Percentiles rank a stretch among this genome's conserved stretches.
phyloP scores from a whole-genome alignment of 805 yeast species.

The Brettanomyces bruxellensis region DNA sequence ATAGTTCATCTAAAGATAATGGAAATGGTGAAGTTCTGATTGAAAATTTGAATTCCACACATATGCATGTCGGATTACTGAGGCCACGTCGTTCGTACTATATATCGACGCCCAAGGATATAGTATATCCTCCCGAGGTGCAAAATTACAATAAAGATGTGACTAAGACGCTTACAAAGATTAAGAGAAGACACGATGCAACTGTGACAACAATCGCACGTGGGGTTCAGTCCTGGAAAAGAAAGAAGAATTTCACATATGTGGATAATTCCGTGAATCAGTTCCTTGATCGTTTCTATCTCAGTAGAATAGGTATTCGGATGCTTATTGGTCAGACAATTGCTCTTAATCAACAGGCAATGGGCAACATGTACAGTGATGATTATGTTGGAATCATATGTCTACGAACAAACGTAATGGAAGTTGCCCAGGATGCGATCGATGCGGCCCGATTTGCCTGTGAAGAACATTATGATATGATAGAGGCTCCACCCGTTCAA shows the following conservation, averaged over 20 bases:
- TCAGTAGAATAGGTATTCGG: constrained; percentile 86
- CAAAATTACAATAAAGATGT: constrained; percentile 61
- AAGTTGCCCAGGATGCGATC: constrained; percentile 78
- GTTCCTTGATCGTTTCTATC: constrained; percentile 77
- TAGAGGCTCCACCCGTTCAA: constrained; percentile 79
- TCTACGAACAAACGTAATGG: constrained; percentile 73
- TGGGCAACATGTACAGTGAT: constrained; percentile 33
- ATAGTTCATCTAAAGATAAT: neutral
- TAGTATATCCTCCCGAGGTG: constrained; percentile 65
- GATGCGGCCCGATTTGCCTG: constrained; percentile 87
- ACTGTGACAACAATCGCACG: constrained; percentile 89
- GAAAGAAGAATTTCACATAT: constrained; percentile 31
- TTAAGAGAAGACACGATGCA: constrained; percentile 83
- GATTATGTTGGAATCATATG: constrained; percentile 87
- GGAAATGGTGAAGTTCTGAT: constrained; percentile 6
- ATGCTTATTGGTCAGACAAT: constrained; percentile 94
- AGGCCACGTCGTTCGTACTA: constrained; percentile 35
- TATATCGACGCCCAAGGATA: constrained; percentile 41
- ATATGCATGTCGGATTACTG: constrained; percentile 5
- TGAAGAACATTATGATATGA: constrained; percentile 81
- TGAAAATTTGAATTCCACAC: constrained; percentile 6
- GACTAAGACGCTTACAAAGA: constrained; percentile 54
- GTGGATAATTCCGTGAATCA: constrained; percentile 70
- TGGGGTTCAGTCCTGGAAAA: constrained; percentile 88
- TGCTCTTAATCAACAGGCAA: constrained; percentile 39